A percentile compares a stretch with the other conserved stretches of the same genome.
These are phyloP conservation scores for Cyberlindnera americana DNA, from an alignment of 805 yeast species.

Conservation along the genomic window DNA sequence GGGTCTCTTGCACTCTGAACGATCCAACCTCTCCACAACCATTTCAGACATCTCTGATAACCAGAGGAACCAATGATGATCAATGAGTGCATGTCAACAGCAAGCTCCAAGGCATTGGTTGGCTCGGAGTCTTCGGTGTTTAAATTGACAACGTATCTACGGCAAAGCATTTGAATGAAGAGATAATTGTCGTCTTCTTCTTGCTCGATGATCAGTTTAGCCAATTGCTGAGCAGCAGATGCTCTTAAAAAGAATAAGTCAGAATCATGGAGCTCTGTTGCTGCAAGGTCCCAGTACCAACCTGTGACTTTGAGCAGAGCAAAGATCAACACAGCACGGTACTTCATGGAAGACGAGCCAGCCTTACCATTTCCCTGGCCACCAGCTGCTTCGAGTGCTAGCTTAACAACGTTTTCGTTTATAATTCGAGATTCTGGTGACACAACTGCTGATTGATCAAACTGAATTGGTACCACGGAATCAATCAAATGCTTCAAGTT, in stretches of 20 bases:
- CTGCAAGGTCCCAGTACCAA: slow-evolving; percentile 68
- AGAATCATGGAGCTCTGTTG: slow-evolving; percentile 61
- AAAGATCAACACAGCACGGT: slow-evolving; percentile 65
- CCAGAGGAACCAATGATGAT: slow-evolving; percentile 76
- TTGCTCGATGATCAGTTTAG: slow-evolving; percentile 63
- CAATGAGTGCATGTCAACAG: slow-evolving; percentile 81
- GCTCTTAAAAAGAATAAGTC: slow-evolving; percentile 59
- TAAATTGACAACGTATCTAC: slow-evolving; percentile 63
- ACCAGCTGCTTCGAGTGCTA: slow-evolving; percentile 74
- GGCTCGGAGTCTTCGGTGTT: slow-evolving; percentile 62
- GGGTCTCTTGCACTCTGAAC: slow-evolving; percentile 71
- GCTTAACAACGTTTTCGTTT: slow-evolving; percentile 51
- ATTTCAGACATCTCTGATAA: slow-evolving; percentile 78
- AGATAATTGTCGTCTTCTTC: slow-evolving; percentile 53
- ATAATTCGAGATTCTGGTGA: slow-evolving; percentile 57
- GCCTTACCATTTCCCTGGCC: slow-evolving; percentile 60
- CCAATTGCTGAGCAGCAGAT: slow-evolving; percentile 68
- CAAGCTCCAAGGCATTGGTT: slow-evolving; percentile 74
- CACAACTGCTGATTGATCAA: slow-evolving; percentile 46
- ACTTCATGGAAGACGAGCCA: slow-evolving; percentile 55
- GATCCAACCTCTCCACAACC: slow-evolving; percentile 96
- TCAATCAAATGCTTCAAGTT: slow-evolving; percentile 74
- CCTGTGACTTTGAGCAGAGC: slow-evolving; percentile 69
- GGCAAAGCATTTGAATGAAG: slow-evolving; percentile 74
- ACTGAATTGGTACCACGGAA: slow-evolving; percentile 63